These are phyloP conservation scores for Aspergillus sp. DNA, from an alignment of 2,329 filamentous ascomycete genomes.

Conservation along the genomic window DNA sequence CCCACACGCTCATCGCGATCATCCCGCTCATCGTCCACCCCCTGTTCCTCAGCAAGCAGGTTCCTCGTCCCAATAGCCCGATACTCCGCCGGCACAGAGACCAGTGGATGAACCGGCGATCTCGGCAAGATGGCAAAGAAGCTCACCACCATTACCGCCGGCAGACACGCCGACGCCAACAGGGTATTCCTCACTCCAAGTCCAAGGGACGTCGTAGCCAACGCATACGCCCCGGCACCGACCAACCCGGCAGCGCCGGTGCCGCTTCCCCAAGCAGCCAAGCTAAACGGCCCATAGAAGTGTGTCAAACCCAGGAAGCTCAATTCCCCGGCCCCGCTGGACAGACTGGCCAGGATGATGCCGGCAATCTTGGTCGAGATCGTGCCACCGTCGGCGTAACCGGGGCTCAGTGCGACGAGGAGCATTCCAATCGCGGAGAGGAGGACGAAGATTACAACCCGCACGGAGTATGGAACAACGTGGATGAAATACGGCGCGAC, in stretches of 20 bases:
- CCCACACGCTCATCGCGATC: slow-evolving; percentile 17
- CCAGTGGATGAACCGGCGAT: slow-evolving; percentile 57
- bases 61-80: slow-evolving; percentile 49
- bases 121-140: slow-evolving; percentile 81
- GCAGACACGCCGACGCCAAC: slow-evolving; percentile 74
- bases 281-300: slow-evolving; percentile 82
- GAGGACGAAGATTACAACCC: slow-evolving; percentile 70
- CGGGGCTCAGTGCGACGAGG: slow-evolving; percentile 75
- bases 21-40: slow-evolving; percentile 19
- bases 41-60: slow-evolving; percentile 36
- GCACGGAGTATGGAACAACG: slow-evolving; percentile 71
- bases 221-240: slow-evolving; percentile 82
- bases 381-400: slow-evolving; percentile 53
- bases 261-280: slow-evolving; percentile 89
- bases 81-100: slow-evolving; percentile 50
- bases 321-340: slow-evolving; percentile 82
- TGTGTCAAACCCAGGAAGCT: slow-evolving; percentile 90
- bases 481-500: slow-evolving; percentile 93
- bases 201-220: slow-evolving; percentile 76
- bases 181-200: slow-evolving; percentile 72
- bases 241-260: slow-evolving; percentile 86
- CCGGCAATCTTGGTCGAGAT: slow-evolving; percentile 76
- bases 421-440: slow-evolving; percentile 86
- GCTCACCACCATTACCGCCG: slow-evolving; percentile 73
- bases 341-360: slow-evolving; percentile 79